Conservation (phyloP, 768 basidiomycete genomes). For the Chalciporus sphaerocephalus region DNA sequence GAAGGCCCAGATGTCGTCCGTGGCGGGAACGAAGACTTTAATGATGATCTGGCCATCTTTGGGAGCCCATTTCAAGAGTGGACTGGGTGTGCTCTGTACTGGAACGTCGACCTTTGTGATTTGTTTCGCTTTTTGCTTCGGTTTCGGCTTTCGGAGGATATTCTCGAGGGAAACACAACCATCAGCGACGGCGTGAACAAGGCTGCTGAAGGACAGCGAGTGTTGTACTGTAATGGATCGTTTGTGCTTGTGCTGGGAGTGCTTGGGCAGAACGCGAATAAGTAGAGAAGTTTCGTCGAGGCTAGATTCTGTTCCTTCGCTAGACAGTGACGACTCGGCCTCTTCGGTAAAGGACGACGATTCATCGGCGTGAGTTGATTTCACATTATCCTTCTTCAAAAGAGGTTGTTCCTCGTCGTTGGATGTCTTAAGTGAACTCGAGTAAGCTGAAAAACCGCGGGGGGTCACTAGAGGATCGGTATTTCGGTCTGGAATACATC, state of each 20-base stretch:
- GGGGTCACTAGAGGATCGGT: neutral
- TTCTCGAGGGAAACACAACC: slow-evolving; percentile 16
- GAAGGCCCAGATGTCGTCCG: slow-evolving; percentile 39
- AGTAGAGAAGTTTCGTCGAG: neutral
- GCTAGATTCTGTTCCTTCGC: neutral
- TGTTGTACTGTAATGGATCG: slow-evolving; percentile 10
- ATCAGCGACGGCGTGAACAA: slow-evolving; percentile 13
- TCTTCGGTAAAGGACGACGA: slow-evolving; percentile 14
- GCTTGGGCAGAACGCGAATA: neutral
- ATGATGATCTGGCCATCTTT: slow-evolving; percentile 33
- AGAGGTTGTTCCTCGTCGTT: slow-evolving; percentile 7
- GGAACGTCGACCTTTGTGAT: neutral
- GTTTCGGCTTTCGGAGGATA: slow-evolving; percentile 14
- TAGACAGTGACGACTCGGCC: neutral
- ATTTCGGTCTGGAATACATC: neutral
- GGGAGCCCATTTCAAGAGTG: slow-evolving; percentile 29
- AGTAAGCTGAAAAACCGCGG: slow-evolving; percentile 8
- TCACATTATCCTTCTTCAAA: slow-evolving; percentile 3
- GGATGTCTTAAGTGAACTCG: neutral
- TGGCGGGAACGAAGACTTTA: slow-evolving; percentile 38
- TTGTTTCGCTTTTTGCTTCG: neutral
- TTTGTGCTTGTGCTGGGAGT: slow-evolving; percentile 3
- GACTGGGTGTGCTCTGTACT: neutral
- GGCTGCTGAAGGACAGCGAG: slow-evolving; percentile 15
- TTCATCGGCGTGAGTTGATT: slow-evolving; percentile 12